Percentiles rank a stretch among this genome's conserved stretches.
Evolutionary conservation across 177 flowering plant species (phyloP).

Genomic region (Vitis hybrid): DNA sequence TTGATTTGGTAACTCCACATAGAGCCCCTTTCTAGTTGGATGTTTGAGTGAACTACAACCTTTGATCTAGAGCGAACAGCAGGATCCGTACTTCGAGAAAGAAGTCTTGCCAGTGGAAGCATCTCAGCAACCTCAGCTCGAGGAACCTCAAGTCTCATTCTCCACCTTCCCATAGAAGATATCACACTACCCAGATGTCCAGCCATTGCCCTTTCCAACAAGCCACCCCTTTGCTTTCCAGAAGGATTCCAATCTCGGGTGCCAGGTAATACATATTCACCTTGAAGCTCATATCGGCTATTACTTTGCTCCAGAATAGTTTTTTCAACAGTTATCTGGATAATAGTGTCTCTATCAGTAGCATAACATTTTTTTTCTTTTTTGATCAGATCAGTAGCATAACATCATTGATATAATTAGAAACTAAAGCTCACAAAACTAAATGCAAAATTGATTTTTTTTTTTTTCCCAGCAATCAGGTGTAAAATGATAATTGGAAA

Average conservation of each 20-base stretch:
- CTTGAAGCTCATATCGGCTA: conserved; percentile 96
- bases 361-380: background rate
- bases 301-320: conserved; percentile 81
- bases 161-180: conserved; percentile 99
- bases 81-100: conserved; percentile 95
- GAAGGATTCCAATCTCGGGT: conserved; percentile 66
- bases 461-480: background rate
- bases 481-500: background rate
- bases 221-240: conserved; percentile 57
- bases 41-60: conserved; percentile 38
- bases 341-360: background rate
- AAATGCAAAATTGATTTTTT: background rate
- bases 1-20: background rate
- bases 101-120: conserved; percentile 98
- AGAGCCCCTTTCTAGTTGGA: background rate
- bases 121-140: conserved; percentile 93
- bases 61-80: conserved; percentile 94
- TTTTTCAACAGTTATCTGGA: conserved; percentile 89
- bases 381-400: background rate
- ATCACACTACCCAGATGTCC: conserved; percentile 89
- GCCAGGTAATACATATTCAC: conserved; percentile 98
- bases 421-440: background rate
- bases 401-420: background rate
- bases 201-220: conserved; percentile 74
- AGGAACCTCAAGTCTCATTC: conserved; percentile 97